phyloP scores from a whole-genome alignment of 257 asterid genomes.

The Coffea eugenioides region DNA sequence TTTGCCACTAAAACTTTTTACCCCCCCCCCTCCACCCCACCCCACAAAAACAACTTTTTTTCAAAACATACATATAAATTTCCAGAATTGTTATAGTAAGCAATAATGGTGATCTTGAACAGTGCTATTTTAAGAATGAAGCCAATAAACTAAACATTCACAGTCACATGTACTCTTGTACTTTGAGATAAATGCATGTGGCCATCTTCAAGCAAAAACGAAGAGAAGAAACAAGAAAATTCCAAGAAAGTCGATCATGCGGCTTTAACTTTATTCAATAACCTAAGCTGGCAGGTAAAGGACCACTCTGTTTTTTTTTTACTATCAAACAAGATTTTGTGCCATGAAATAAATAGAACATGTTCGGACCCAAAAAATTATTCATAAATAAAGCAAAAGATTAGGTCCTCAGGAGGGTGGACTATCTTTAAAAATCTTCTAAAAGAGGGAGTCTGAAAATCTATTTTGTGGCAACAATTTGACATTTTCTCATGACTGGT shows the following conservation, averaged over 20 bases:
- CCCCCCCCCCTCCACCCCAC: neutral
- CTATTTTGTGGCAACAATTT: neutral
- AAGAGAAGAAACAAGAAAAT: neutral
- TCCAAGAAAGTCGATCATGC: neutral
- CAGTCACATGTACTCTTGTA: neutral
- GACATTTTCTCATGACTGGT: neutral
- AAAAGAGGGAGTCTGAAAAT: neutral
- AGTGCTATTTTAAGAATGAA: neutral
- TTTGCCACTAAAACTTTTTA: too few species aligned
- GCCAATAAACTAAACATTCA: neutral
- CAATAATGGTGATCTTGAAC: neutral
- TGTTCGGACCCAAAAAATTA: neutral
- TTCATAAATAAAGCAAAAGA: neutral
- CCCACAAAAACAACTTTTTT: neutral
- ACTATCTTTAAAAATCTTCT: neutral
- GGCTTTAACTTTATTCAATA: neutral
- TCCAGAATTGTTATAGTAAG: neutral
- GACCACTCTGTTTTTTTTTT: conserved; percentile 9
- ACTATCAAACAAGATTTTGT: neutral
- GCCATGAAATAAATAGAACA: neutral
- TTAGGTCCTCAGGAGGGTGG: too few species aligned
- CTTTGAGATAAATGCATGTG: neutral
- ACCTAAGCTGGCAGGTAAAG: neutral
- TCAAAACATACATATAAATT: neutral
- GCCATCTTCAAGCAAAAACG: neutral